Evolutionary conservation across 768 basidiomycete species (phyloP), one percentile per base, ranked within the genome.

Genomic region (Russula dissimulans): DNA sequence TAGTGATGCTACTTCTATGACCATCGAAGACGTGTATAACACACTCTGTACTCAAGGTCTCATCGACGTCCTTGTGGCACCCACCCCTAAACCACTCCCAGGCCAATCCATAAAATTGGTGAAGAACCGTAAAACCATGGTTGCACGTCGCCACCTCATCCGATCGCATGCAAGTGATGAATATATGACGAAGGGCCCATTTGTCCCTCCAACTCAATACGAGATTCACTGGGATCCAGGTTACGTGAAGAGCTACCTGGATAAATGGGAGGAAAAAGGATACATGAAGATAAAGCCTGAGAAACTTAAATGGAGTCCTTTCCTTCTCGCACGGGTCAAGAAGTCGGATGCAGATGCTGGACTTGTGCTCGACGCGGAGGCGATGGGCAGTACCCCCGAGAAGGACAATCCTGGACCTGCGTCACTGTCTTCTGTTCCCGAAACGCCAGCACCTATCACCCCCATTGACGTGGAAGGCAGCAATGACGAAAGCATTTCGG

Each of bases 251-350:
- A 77, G 76, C 57, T 89, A 87, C 70, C 62, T 97, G 57, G 74
- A 73, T 44, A 78, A 78, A 56, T 89, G 90, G 84, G 85, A 87
- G 62, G 71, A 73, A 45, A 97, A 94, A 72, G 89, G 87, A 5
- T 89, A 92, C 66, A 68, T 93, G 61, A 80, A 72, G 65, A 75
- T 91, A 59, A 82, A 81, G 65, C 86, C 93, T 1, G 92, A 95
- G 68, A 84, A 84, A 71, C 78, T 98, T 62, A 93, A 91, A 69
- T 99, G 95, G 90, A 95, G 86, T 63, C 95, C 95, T 31, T 98
- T 95, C 72, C 74, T 97, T 42, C 72, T 92, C 46, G 77, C 85
- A 5, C 76, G 81, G 54, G 73, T 70, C 45, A 71, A 70, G 56
- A 70, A 72, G 65, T 57, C 68, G 12, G 69, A 72, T 39, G 64